Conservation (phyloP, 192 early-diverging fungal genomes). For the Backusella tarrabulga region DNA sequence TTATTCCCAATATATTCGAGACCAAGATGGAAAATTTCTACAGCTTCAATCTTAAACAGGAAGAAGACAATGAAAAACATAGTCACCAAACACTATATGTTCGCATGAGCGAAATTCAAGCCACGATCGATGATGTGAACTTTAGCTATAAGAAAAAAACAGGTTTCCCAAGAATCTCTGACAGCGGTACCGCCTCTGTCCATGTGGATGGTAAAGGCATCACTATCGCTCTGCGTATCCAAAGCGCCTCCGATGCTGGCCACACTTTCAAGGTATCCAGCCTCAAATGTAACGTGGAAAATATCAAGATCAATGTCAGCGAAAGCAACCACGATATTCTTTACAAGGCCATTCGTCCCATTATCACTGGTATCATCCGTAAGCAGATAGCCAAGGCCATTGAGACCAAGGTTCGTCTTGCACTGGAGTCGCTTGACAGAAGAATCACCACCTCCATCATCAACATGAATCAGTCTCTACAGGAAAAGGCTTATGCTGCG, state of each 20-base stretch:
- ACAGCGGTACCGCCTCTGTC: constrained; percentile 37
- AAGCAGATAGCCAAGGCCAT: constrained; percentile 37
- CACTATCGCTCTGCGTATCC: constrained; percentile 22
- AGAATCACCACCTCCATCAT: constrained; percentile 6
- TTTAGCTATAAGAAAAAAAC: constrained; percentile 43
- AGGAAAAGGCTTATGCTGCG: not conserved
- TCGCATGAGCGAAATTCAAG: constrained; percentile 37
- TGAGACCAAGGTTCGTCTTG: constrained; percentile 33
- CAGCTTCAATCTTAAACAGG: constrained; percentile 31
- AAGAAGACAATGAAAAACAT: constrained; percentile 8
- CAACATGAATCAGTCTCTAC: not conserved
- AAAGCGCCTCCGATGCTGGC: constrained; percentile 23
- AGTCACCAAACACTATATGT: constrained; percentile 33
- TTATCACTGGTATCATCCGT: constrained; percentile 36
- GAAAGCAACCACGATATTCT: constrained; percentile 14
- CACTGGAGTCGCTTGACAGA: constrained; percentile 27
- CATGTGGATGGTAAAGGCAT: constrained; percentile 19
- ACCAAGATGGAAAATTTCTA: constrained; percentile 36
- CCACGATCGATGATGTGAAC: constrained; percentile 35
- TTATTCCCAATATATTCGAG: constrained; percentile 41
- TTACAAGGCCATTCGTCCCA: constrained; percentile 33
- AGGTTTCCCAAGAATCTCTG: constrained; percentile 35
- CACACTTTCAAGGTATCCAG: constrained; percentile 34
- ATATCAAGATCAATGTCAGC: constrained; percentile 5
- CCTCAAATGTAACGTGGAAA: constrained; percentile 29